A percentile compares a stretch with the other conserved stretches of the same genome.
phyloP scores from a whole-genome alignment of 352 stramenopile species.

The Phytophthora tubulina region DNA sequence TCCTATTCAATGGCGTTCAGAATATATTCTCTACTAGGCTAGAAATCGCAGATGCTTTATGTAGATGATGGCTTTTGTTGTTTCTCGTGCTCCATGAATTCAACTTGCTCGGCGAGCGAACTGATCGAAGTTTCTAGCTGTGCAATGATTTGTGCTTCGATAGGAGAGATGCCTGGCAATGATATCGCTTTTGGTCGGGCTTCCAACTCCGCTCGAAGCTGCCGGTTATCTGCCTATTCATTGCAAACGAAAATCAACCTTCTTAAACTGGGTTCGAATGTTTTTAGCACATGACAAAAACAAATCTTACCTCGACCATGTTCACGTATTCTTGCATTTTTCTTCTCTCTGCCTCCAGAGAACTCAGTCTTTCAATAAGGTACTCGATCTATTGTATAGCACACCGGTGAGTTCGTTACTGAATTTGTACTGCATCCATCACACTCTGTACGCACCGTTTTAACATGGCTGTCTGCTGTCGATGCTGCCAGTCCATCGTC shows the following conservation, averaged over 20 bases:
- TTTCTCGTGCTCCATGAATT: slow-evolving; percentile 51
- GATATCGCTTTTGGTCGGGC: not conserved
- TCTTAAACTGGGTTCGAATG: not conserved
- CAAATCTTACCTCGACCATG: slow-evolving; percentile 52
- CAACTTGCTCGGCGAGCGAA: slow-evolving; percentile 53
- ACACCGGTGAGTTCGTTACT: not conserved
- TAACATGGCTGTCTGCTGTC: slow-evolving; percentile 41
- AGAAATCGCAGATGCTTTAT: not conserved
- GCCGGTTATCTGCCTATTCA: slow-evolving; percentile 49
- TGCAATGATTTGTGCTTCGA: slow-evolving; percentile 58
- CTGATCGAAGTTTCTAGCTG: slow-evolving; percentile 60
- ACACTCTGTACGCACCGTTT: slow-evolving; percentile 42
- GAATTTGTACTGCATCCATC: not conserved
- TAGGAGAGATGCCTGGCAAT: slow-evolving; percentile 32
- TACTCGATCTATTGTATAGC: slow-evolving; percentile 57
- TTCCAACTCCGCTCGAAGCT: slow-evolving; percentile 47
- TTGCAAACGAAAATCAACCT: not conserved
- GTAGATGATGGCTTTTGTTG: slow-evolving; percentile 3
- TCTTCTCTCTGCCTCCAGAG: slow-evolving; percentile 55
- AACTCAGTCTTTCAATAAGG: slow-evolving; percentile 60
- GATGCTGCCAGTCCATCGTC: slow-evolving; percentile 11
- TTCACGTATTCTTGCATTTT: slow-evolving; percentile 47
- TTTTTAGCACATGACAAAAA: not conserved
- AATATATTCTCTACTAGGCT: not conserved
- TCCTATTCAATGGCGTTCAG: too few relatives aligned